phyloP scores from a whole-genome alignment of 192 early-diverging fungal species.

The Podila verticillata region DNA sequence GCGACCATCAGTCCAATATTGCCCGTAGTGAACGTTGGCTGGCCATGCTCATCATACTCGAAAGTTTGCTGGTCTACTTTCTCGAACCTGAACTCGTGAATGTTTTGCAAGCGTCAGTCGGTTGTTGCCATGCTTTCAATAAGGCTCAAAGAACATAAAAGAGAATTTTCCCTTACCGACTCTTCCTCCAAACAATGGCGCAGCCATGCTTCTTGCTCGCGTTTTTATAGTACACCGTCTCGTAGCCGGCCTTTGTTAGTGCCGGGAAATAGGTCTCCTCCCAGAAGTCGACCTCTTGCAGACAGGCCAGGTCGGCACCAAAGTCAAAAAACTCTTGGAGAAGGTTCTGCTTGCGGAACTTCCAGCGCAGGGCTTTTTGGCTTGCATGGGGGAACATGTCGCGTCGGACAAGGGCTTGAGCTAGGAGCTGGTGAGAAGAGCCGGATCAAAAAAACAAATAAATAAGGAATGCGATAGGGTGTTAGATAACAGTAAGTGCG shows the following conservation, averaged over 20 bases:
- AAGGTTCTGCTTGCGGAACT: constrained; percentile 55
- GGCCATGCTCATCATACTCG: constrained; percentile 44
- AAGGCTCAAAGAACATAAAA: background rate
- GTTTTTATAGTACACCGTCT: constrained; percentile 36
- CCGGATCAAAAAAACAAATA: background rate
- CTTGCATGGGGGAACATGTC: constrained; percentile 65
- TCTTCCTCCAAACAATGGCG: constrained; percentile 45
- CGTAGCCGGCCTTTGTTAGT: constrained; percentile 45
- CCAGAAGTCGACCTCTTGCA: constrained; percentile 66
- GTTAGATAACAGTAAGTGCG: too few relatives aligned
- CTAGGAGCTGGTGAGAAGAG: constrained; percentile 46
- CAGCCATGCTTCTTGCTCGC: constrained; percentile 48
- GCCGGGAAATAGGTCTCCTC: constrained; percentile 33
- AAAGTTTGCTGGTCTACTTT: constrained; percentile 31
- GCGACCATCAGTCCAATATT: constrained; percentile 47
- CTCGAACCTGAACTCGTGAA: constrained; percentile 19
- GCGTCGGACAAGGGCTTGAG: constrained; percentile 63
- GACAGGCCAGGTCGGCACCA: constrained; percentile 63
- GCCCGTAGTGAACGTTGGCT: constrained; percentile 44
- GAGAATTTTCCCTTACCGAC: constrained; percentile 11
- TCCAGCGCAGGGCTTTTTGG: constrained; percentile 62
- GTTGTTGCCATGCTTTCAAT: too few relatives aligned
- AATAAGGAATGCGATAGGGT: too few relatives aligned
- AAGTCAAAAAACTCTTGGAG: constrained; percentile 56
- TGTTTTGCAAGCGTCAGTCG: too few relatives aligned